Percentiles rank a stretch among this genome's conserved stretches.
phyloP scores from a whole-genome alignment of 805 yeast genomes.

The Candida sakaeoensis region DNA sequence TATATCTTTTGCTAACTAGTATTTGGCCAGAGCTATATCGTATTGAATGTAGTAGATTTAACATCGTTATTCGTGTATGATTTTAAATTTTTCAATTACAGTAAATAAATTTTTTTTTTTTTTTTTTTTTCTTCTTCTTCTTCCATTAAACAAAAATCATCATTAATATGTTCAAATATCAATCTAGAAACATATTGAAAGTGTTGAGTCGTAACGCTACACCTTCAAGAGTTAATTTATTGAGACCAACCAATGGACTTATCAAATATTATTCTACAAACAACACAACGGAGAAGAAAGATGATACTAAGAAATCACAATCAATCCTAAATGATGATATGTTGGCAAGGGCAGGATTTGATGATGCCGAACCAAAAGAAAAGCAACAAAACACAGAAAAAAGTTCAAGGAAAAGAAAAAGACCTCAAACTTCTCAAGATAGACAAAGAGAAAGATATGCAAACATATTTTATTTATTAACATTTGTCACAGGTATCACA shows the following conservation, averaged over 20 bases:
- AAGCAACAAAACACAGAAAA: conserved; percentile 11
- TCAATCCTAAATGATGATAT: conserved; percentile 72
- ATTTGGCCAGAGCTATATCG: not conserved
- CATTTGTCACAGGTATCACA: conserved; percentile 50
- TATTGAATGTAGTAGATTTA: conserved; percentile 3
- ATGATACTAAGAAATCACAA: conserved; percentile 8
- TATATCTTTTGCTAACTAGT: not conserved
- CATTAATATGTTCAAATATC: conserved; percentile 9
- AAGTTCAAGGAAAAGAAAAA: conserved; percentile 41
- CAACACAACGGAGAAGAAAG: conserved; percentile 13
- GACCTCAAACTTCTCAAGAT: conserved; percentile 63
- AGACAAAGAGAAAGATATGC: conserved; percentile 80
- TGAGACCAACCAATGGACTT: not conserved
- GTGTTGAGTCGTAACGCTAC: not conserved
- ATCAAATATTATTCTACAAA: conserved; percentile 9
- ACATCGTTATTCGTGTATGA: not conserved
- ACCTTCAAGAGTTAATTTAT: conserved; percentile 3
- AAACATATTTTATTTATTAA: conserved; percentile 62
- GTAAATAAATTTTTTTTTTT: conserved; percentile 3
- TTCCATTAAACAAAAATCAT: conserved; percentile 4
- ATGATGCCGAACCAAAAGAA: conserved; percentile 28
- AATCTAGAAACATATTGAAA: conserved; percentile 5
- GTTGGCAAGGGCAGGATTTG: conserved; percentile 81
- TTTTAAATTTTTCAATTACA: not conserved
- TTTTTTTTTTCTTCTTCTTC: not conserved